phyloP scores from a whole-genome alignment of 306 rosid species.

The Cucumis hystrix region DNA sequence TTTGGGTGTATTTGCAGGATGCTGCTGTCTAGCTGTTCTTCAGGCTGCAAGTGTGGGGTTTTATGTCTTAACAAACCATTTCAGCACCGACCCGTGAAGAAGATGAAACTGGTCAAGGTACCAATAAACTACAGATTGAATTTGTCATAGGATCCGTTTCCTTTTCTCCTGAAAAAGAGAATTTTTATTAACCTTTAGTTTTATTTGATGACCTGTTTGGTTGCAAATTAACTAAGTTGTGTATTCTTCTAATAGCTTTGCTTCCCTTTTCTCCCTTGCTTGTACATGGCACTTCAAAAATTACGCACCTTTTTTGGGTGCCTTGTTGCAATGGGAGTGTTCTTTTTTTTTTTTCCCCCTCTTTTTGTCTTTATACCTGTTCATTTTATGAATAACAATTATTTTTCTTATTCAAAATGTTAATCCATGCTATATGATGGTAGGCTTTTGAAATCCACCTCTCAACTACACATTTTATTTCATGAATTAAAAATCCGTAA shows the following conservation, averaged over 20 bases:
- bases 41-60: constrained; percentile 78
- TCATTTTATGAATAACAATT: neutral
- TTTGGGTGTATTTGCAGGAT: constrained; percentile 33
- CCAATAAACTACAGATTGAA: neutral
- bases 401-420: neutral
- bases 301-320: neutral
- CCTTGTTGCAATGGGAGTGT: neutral
- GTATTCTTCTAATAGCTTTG: neutral
- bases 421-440: neutral
- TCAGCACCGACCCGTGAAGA: constrained; percentile 64
- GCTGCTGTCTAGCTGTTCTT: constrained; percentile 91
- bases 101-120: constrained; percentile 87
- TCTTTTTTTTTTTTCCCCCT: no score
- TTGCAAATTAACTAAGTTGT: neutral
- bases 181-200: neutral
- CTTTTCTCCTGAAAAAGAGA: neutral
- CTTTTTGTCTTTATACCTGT: neutral
- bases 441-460: neutral
- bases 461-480: neutral
- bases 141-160: neutral
- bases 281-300: neutral
- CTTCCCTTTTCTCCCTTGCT: neutral
- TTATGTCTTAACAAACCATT: constrained; percentile 82
- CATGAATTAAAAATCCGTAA: neutral
- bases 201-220: neutral